phyloP scores from a whole-genome alignment of 352 stramenopile genomes.

The Pythium myriotylum region DNA sequence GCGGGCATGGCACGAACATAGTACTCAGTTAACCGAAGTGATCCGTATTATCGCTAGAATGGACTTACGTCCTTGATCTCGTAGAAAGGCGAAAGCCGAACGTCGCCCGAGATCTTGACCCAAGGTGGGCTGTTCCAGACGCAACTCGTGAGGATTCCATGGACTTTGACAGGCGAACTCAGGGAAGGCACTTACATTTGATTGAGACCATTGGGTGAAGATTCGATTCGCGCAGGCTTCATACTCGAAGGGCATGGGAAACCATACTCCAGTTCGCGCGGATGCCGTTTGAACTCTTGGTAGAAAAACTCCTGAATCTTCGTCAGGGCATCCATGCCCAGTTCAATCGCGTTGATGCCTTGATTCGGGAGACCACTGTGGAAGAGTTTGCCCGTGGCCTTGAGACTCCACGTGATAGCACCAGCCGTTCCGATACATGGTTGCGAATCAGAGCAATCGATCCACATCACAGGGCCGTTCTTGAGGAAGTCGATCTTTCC shows the following conservation, averaged over 20 bases:
- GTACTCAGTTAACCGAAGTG: too few species aligned
- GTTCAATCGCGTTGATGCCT: conserved; percentile 90
- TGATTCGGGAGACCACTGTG: conserved; percentile 91
- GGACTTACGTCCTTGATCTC: conserved; percentile 86
- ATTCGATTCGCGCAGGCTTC: conserved; percentile 87
- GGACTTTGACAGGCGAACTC: too few species aligned
- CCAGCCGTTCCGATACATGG: conserved; percentile 92
- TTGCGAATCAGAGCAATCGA: conserved; percentile 92
- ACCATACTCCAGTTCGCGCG: conserved; percentile 89
- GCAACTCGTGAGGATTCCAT: too few species aligned
- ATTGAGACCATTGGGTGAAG: conserved; percentile 77
- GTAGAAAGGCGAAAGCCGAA: conserved; percentile 93
- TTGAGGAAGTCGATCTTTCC: conserved; percentile 93
- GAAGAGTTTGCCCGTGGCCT: conserved; percentile 91
- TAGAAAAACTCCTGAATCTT: conserved; percentile 92
- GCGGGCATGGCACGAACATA: too few species aligned
- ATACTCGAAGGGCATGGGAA: conserved; percentile 89
- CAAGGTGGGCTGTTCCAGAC: conserved; percentile 73
- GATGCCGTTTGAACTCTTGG: conserved; percentile 80
- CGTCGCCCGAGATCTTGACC: conserved; percentile 90
- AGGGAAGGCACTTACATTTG: conserved; percentile 55
- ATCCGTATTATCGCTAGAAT: too few species aligned
- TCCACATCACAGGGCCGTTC: conserved; percentile 91
- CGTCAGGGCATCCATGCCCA: conserved; percentile 83
- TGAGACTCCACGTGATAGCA: conserved; percentile 88